Evolutionary conservation across 345 rosid species (phyloP).

Genomic region (Brassica napus): DNA sequence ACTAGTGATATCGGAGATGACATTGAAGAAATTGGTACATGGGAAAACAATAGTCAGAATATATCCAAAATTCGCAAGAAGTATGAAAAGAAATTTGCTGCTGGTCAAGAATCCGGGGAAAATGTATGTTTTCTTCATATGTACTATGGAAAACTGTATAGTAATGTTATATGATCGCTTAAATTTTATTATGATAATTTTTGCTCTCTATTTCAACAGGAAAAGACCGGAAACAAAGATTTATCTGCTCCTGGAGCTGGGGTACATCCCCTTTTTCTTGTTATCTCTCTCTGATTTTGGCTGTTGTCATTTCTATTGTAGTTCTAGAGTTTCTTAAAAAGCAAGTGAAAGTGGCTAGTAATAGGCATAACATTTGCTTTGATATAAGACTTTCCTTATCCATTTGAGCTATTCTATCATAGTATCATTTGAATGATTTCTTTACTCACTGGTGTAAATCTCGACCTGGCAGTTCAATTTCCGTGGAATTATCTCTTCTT

Average conservation of each 20-base stretch:
- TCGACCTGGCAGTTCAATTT: slow-evolving; percentile 80
- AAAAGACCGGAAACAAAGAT: slow-evolving; percentile 68
- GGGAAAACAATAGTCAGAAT: slow-evolving; percentile 61
- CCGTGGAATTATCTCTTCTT: slow-evolving; percentile 93
- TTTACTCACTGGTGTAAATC: slow-evolving; percentile 22
- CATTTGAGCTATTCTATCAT: slow-evolving; percentile 13
- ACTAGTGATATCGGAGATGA: slow-evolving; percentile 67
- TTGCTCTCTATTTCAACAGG: slow-evolving; percentile 52
- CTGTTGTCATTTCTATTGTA: slow-evolving; percentile 18
- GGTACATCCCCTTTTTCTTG: slow-evolving; percentile 51
- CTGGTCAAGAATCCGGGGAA: slow-evolving; percentile 58
- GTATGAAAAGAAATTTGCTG: slow-evolving; percentile 91
- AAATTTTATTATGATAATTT: slow-evolving; percentile 20
- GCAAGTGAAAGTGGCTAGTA: slow-evolving; percentile 5
- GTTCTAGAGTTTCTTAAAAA: slow-evolving; percentile 16
- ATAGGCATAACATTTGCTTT: slow-evolving; percentile 21
- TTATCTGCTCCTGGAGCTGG: slow-evolving; percentile 93
- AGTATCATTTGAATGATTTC: slow-evolving; percentile 6
- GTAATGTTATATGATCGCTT: not conserved
- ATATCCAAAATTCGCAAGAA: slow-evolving; percentile 90
- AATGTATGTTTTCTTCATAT: slow-evolving; percentile 48
- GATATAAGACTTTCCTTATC: slow-evolving; percentile 14
- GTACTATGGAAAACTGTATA: slow-evolving; percentile 15
- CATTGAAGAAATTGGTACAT: slow-evolving; percentile 78
- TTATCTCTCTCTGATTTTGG: slow-evolving; percentile 8